Evolutionary conservation across 495 filamentous ascomycete species (phyloP).

Genomic region (Pseudevernia furfuracea): DNA sequence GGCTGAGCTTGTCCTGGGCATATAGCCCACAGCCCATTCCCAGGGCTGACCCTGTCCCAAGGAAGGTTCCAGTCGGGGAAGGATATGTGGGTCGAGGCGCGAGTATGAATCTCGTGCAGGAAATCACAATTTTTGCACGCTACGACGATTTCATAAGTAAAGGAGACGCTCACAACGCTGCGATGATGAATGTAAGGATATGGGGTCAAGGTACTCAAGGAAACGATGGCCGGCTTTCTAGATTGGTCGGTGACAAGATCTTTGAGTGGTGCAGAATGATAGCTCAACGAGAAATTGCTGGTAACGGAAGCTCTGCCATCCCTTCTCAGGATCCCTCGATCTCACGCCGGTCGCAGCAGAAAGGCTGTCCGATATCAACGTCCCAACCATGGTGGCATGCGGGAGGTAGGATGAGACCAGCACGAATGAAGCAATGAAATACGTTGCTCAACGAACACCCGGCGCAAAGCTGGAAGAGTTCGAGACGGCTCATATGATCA

Average conservation of each 20-base stretch:
- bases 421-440: constrained; percentile 8
- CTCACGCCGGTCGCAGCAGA: constrained; percentile 3
- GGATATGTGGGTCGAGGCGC: constrained; percentile 8
- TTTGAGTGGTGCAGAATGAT: constrained; percentile 11
- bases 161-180: constrained; percentile 4
- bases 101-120: background rate
- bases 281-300: constrained; percentile 1
- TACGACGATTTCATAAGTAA: constrained; percentile 4
- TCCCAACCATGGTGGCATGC: background rate
- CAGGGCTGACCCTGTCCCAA: no score
- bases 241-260: background rate
- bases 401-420: constrained; percentile 14
- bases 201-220: constrained; percentile 9
- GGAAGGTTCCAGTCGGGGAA: no score
- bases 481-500: constrained; percentile 12
- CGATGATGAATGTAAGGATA: constrained; percentile 4
- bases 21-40: no score
- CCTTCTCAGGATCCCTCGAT: constrained; percentile 1
- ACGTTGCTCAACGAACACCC: constrained; percentile 1
- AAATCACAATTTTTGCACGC: background rate
- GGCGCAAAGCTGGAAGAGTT: constrained; percentile 10
- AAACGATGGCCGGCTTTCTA: constrained; percentile 1
- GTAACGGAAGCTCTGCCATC: constrained; percentile 9
- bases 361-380: constrained; percentile 6
- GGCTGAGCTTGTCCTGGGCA: no score